Base-by-base conservation (phyloP, 1,139 yeast genomes). In the Maudiozyma humilis region DNA sequence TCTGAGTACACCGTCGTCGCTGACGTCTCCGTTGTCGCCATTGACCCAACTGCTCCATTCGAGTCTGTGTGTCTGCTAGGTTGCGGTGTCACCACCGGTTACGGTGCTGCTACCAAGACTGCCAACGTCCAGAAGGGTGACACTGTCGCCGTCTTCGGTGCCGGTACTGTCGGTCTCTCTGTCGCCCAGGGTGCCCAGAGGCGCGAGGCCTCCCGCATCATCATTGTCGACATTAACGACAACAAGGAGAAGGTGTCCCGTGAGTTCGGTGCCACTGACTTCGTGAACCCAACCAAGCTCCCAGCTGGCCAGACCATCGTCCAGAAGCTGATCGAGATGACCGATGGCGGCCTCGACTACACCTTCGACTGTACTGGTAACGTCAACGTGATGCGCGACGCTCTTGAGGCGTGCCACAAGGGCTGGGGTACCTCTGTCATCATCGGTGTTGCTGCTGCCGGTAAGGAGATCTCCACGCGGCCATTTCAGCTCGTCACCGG, bases 401-500 rank as follows among this genome's bases (percentile, higher is more conserved):
- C 98, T 17, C 75, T 91, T 55, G 97, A 91, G 72, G 87, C 96
- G 32, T 87, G 96, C 66, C 97, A 91, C 73, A 89, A 89, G 71
- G 98, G 98, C 53, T 93, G 98, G 97, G 98, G 98, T 67, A 79
- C 82, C 60, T 87, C 96, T 20, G 75, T 91, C 57, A 73, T 91
- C 60, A 91, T 91, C 63, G 98, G 98, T 64, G 98, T 93, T 56
- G 98, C 98, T 39, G 95, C 96, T 55, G 95, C 97, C 41, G 98
- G 98, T 56, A 76, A 88, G 68, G 97, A 91, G 69, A 89, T 93
- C 54, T 70, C 95, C 44, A 91, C 97, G 44, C 81, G 97, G 70
- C 98, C 98, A 50, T 91, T 91, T 87, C 97, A 91, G 73, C 78
- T 91, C 67, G 97, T 93, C 54, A 91, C 98, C 38, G 98, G 98